These are phyloP conservation scores for Massariosphaeria phaeospora DNA, from an alignment of 495 filamentous ascomycete genomes.

Conservation along the genomic window DNA sequence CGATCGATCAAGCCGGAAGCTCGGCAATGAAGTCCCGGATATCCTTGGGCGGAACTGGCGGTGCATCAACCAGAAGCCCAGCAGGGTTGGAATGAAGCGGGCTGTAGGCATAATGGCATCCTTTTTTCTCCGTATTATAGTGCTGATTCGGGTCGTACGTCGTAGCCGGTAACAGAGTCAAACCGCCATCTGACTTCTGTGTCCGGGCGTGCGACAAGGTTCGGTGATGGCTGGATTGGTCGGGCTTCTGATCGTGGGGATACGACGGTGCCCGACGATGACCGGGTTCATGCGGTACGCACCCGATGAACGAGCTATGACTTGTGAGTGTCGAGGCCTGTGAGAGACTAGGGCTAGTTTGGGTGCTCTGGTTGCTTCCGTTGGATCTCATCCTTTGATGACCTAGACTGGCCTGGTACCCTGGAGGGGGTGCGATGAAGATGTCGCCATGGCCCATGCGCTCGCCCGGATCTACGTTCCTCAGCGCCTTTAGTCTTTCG, in stretches of 20 bases:
- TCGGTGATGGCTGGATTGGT: too few species aligned
- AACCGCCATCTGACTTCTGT: background rate
- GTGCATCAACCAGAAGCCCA: constrained; percentile 12
- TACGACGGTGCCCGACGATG: constrained; percentile 1
- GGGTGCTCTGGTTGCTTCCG: background rate
- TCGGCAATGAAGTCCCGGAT: constrained; percentile 11
- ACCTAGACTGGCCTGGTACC: background rate
- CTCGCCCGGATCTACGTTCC: constrained; percentile 12
- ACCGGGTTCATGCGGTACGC: constrained; percentile 1
- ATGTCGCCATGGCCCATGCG: constrained; percentile 21
- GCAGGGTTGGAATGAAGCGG: background rate
- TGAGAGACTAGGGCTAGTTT: constrained; percentile 16
- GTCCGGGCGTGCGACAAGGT: background rate
- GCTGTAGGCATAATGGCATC: background rate
- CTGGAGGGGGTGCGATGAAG: constrained; percentile 23
- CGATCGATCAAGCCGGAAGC: constrained; percentile 4
- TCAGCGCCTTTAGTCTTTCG: constrained; percentile 19
- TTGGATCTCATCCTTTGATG: constrained; percentile 15
- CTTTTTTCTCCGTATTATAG: background rate
- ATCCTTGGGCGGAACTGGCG: constrained; percentile 12
- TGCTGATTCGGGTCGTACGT: constrained; percentile 1
- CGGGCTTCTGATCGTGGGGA: background rate
- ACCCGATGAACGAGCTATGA: background rate
- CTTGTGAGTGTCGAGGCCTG: constrained; percentile 5
- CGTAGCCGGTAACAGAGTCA: background rate